Evolutionary conservation across 805 yeast species (phyloP).

Genomic region (Nakazawaea holstii): DNA sequence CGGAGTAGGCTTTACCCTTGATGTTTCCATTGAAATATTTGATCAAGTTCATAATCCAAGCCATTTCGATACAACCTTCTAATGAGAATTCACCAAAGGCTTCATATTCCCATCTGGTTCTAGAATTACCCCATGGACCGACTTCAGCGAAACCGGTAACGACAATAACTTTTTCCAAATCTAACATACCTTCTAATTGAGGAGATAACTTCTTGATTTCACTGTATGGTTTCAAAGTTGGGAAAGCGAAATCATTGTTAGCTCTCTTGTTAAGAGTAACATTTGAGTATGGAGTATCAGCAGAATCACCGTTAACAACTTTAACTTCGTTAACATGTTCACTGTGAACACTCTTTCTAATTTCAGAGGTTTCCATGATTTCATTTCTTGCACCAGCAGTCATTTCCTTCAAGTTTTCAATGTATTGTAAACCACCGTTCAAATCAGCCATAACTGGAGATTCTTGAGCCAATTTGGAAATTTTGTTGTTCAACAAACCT

Average conservation of each 20-base stretch:
- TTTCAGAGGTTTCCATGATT: conserved; percentile 75
- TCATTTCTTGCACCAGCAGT: conserved; percentile 76
- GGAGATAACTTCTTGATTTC: conserved; percentile 66
- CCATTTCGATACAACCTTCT: conserved; percentile 98
- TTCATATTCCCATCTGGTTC: conserved; percentile 99
- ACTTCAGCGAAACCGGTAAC: conserved; percentile 98
- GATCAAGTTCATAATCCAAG: conserved; percentile 98
- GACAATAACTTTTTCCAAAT: conserved; percentile 86
- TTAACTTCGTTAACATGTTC: conserved; percentile 87
- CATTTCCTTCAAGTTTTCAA: conserved; percentile 86
- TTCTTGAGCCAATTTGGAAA: conserved; percentile 83
- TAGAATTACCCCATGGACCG: conserved; percentile 98
- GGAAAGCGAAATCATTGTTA: conserved; percentile 91
- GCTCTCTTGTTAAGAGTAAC: conserved; percentile 88
- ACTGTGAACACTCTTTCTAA: conserved; percentile 91
- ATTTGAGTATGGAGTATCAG: conserved; percentile 79
- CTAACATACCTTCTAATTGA: conserved; percentile 84
- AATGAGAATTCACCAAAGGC: conserved; percentile 89
- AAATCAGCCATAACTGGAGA: conserved; percentile 96
- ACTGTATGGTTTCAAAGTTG: conserved; percentile 71
- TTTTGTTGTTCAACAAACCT: conserved; percentile 86
- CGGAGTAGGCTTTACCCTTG: conserved; percentile 87
- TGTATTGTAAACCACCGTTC: conserved; percentile 96
- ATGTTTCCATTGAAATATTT: conserved; percentile 89
- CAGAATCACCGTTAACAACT: conserved; percentile 80